These are phyloP conservation scores for Saprolegnia parasitica DNA, from an alignment of 352 stramenopile genomes.

Conservation along the genomic window DNA sequence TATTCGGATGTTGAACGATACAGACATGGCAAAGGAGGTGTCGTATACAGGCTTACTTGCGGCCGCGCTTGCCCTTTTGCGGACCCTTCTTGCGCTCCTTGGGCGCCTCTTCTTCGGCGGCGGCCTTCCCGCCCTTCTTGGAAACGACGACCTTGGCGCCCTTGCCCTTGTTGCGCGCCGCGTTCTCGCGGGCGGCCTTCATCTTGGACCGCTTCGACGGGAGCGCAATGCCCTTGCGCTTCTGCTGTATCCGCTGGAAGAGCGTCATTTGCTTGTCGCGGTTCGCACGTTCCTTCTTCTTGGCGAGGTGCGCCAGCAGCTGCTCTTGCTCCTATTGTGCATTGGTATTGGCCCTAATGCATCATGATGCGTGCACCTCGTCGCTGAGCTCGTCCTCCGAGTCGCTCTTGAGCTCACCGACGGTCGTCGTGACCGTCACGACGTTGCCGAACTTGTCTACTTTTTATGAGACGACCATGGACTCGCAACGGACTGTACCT, in stretches of 20 bases:
- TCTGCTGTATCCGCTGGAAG: slow-evolving; percentile 85
- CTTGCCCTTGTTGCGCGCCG: slow-evolving; percentile 52
- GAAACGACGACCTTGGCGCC: slow-evolving; percentile 34
- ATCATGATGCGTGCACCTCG: slow-evolving; percentile 8
- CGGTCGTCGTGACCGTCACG: slow-evolving; percentile 78
- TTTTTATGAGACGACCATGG: neutral
- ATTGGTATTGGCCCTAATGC: slow-evolving; percentile 27
- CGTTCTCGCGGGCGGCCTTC: slow-evolving; percentile 57
- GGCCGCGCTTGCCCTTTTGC: neutral
- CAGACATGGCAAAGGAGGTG: neutral
- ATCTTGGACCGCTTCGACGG: slow-evolving; percentile 81
- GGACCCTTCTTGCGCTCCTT: slow-evolving; percentile 8
- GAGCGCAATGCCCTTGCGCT: slow-evolving; percentile 73
- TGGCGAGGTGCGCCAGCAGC: slow-evolving; percentile 32
- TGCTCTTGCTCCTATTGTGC: slow-evolving; percentile 42
- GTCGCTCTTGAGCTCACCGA: slow-evolving; percentile 74
- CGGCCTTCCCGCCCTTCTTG: slow-evolving; percentile 5
- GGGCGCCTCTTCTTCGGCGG: neutral
- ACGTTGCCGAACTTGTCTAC: slow-evolving; percentile 76
- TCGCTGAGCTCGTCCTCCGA: slow-evolving; percentile 55
- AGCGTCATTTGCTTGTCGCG: slow-evolving; percentile 70
- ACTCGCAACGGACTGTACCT: slow-evolving; percentile 7
- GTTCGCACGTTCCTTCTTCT: slow-evolving; percentile 36
- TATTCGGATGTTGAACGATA: too few species aligned
- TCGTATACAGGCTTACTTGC: neutral